These are phyloP conservation scores for Piromyces sp. DNA, from an alignment of 192 early-diverging fungal genomes.

Conservation along the genomic window DNA sequence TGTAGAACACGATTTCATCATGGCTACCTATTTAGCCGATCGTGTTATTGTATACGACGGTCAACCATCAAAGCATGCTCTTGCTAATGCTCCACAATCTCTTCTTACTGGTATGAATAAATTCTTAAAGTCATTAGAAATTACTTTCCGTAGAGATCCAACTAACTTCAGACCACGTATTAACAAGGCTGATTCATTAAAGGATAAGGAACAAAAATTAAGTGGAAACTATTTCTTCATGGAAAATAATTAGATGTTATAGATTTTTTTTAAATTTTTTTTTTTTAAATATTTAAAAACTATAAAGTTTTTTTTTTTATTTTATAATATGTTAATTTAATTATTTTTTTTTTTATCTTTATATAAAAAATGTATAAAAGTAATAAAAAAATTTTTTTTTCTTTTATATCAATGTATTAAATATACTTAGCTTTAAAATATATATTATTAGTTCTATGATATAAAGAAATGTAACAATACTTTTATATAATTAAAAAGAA, in stretches of 20 bases:
- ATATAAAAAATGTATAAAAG: too few species aligned
- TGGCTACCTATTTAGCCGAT: constrained; percentile 95
- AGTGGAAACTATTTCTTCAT: constrained; percentile 14
- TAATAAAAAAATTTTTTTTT: too few species aligned
- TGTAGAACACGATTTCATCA: constrained; percentile 65
- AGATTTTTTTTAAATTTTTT: not conserved
- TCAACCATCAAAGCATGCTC: constrained; percentile 64
- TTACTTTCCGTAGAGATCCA: constrained; percentile 95
- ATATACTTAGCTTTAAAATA: too few species aligned
- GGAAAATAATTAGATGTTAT: not conserved
- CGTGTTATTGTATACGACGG: constrained; percentile 92
- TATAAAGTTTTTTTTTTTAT: not conserved
- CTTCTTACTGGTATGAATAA: constrained; percentile 90
- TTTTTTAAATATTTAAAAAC: not conserved
- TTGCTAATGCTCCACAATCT: constrained; percentile 67
- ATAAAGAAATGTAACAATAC: too few species aligned
- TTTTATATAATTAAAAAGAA: too few species aligned
- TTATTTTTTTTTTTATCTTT: too few species aligned
- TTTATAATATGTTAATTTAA: too few species aligned
- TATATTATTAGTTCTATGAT: too few species aligned
- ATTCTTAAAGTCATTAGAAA: constrained; percentile 77
- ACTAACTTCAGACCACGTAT: constrained; percentile 93
- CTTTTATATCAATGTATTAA: too few species aligned
- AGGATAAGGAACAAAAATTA: constrained; percentile 92
- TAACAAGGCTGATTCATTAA: constrained; percentile 85